phyloP scores from a whole-genome alignment of 768 basidiomycete genomes.

The Tricholoma furcatifolium region DNA sequence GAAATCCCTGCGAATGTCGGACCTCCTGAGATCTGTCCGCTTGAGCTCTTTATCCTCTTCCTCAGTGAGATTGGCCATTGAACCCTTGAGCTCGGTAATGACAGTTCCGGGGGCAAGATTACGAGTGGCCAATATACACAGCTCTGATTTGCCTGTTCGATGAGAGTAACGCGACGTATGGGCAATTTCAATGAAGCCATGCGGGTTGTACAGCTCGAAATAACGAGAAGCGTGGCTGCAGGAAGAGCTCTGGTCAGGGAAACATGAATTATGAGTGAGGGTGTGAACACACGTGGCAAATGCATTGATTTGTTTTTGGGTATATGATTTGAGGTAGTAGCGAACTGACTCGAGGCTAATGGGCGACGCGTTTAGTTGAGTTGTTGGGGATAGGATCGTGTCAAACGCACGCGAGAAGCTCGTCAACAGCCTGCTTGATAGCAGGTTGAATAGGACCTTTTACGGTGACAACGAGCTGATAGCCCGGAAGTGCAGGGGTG shows the following conservation, averaged over 20 bases:
- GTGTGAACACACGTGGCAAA: slow-evolving; percentile 79
- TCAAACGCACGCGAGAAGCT: slow-evolving; percentile 60
- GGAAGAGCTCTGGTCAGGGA: slow-evolving; percentile 21
- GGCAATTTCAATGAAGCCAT: slow-evolving; percentile 83
- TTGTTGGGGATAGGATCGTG: slow-evolving; percentile 19
- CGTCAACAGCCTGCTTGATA: slow-evolving; percentile 73
- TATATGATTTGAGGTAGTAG: slow-evolving; percentile 73
- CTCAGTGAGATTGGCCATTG: slow-evolving; percentile 84
- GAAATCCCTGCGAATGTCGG: slow-evolving; percentile 82
- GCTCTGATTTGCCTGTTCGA: slow-evolving; percentile 84
- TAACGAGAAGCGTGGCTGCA: slow-evolving; percentile 84
- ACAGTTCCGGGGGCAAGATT: slow-evolving; percentile 65
- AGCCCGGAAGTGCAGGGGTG: slow-evolving; percentile 19
- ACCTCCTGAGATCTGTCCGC: slow-evolving; percentile 72
- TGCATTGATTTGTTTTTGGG: slow-evolving; percentile 85
- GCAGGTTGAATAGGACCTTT: slow-evolving; percentile 56
- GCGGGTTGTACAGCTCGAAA: slow-evolving; percentile 82
- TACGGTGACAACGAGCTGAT: slow-evolving; percentile 60
- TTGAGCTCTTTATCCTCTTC: slow-evolving; percentile 87
- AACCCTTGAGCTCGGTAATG: slow-evolving; percentile 85
- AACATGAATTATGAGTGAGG: slow-evolving; percentile 20
- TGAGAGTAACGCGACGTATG: slow-evolving; percentile 88
- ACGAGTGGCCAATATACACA: slow-evolving; percentile 85
- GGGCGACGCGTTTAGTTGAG: slow-evolving; percentile 19
- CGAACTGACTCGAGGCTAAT: slow-evolving; percentile 70